A percentile compares a stretch with the other conserved stretches of the same genome.
These are phyloP conservation scores for Colletotrichum endophyticum DNA, from an alignment of 2,329 filamentous ascomycete genomes.

Conservation along the genomic window DNA sequence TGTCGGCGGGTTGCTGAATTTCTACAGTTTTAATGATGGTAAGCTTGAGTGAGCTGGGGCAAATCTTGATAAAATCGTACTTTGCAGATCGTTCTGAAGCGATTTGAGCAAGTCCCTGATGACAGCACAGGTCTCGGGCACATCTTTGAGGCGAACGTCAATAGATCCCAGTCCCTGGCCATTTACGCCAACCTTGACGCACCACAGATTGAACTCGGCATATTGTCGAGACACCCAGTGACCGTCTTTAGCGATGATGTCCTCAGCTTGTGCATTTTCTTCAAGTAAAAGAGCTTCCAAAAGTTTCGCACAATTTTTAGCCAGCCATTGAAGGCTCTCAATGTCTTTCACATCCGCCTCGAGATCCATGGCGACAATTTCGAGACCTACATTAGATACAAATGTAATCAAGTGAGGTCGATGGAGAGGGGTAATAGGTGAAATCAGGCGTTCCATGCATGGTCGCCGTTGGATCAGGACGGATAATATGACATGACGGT, in stretches of 20 bases:
- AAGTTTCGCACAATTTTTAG: rapidly evolving
- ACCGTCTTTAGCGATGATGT: rapidly evolving
- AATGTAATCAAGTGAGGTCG: not conserved
- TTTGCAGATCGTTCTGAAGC: not conserved
- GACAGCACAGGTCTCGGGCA: not conserved
- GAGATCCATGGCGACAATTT: not conserved
- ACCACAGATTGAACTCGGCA: not conserved
- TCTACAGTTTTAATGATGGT: not conserved
- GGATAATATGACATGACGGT: rapidly evolving
- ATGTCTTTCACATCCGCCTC: not conserved
- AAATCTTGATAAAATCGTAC: not conserved
- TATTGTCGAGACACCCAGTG: not conserved
- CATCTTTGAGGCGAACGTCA: not conserved
- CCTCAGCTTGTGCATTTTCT: not conserved
- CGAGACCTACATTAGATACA: rapidly evolving
- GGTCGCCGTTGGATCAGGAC: rapidly evolving
- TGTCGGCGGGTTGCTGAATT: not conserved
- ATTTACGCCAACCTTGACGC: not conserved
- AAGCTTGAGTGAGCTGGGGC: not conserved
- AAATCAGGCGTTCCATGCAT: not conserved
- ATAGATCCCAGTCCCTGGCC: not conserved
- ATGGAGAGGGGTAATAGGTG: rapidly evolving
- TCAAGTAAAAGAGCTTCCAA: not conserved
- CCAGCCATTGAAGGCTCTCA: not conserved
- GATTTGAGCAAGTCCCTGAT: not conserved